Base-by-base conservation (phyloP, 2,329 filamentous ascomycete species). In the Talaromyces pinophilus region DNA sequence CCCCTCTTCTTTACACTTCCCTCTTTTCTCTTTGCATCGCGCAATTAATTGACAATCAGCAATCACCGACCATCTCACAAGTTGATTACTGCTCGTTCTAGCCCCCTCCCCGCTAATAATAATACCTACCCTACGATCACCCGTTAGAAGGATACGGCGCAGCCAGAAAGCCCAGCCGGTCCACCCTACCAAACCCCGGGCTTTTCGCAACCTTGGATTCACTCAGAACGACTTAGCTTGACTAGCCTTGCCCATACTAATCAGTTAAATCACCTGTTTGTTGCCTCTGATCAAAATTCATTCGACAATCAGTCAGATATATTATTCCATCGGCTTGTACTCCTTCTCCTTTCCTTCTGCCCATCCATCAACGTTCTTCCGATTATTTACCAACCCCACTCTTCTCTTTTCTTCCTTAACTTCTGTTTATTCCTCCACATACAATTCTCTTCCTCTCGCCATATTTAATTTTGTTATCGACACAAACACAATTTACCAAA, bases 151-250 rank as follows among this genome's bases (percentile, higher is more conserved):
- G 28, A 54, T 33, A 54, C 50, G 50, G 25, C 50, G 50, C 50
- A 54, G 17, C 52, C 48, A 48, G 52, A 63, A 54, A 64, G 52
- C 59, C 57, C 52, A 48, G 52, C 33, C 30, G 52, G 44, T 55
- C 50, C 52, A 59, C 57, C 52, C 35, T 60, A 60, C 57, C 57
- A 60, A 33, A 60, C 57, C 57, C 57, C 57, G 57, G 57, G 22
- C 57, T 46, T 60, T 46, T 60, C 33, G 33, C 54, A 40, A 57
- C 54, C 54, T 60, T 46, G 25, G 38, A 19, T 44, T 60, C 28
- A 28, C 57, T 28, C 11, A 22, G 38, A 59, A 22, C 33, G 38
- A 38, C 55, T 35, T 59, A 33, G 33, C 55, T 59, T 33, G 55
- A 59, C 40, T 54, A 59, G 38, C 40, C 25, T 60, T 60, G 57